These are phyloP conservation scores for Trametes cubensis DNA, from an alignment of 768 basidiomycete species.

Conservation along the genomic window DNA sequence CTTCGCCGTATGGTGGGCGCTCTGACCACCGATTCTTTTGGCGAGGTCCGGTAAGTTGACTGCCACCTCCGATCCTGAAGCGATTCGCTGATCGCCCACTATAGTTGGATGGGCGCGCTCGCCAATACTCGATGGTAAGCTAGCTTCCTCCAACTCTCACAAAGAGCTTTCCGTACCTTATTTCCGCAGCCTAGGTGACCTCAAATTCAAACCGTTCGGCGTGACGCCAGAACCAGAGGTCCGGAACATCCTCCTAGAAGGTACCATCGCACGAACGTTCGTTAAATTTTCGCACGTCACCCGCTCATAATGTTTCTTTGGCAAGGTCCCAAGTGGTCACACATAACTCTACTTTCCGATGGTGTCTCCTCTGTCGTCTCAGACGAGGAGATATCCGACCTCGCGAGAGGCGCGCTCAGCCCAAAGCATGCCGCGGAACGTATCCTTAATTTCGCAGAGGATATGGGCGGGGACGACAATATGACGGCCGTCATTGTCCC, in stretches of 20 bases:
- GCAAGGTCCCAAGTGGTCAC: slow-evolving; percentile 82
- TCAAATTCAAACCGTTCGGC: slow-evolving; percentile 85
- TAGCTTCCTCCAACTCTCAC: background rate
- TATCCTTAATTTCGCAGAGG: slow-evolving; percentile 86
- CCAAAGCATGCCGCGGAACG: slow-evolving; percentile 82
- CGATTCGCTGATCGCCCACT: background rate
- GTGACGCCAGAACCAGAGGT: slow-evolving; percentile 95
- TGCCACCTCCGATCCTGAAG: background rate
- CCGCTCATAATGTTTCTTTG: background rate
- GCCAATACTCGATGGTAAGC: slow-evolving; percentile 87
- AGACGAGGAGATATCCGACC: slow-evolving; percentile 92
- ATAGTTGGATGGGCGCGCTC: slow-evolving; percentile 92
- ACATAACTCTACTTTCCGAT: slow-evolving; percentile 88
- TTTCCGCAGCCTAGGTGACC: slow-evolving; percentile 73
- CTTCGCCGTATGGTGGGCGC: slow-evolving; percentile 90
- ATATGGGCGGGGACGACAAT: slow-evolving; percentile 88
- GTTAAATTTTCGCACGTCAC: background rate
- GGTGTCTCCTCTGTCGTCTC: slow-evolving; percentile 90
- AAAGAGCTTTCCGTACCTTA: background rate
- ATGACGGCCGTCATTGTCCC: slow-evolving; percentile 90
- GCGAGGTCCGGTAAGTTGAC: slow-evolving; percentile 72
- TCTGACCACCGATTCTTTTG: slow-evolving; percentile 91
- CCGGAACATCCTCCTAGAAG: slow-evolving; percentile 70
- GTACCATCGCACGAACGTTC: slow-evolving; percentile 41
- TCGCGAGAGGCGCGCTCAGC: slow-evolving; percentile 69